Percentiles rank a stretch among this genome's conserved stretches.
phyloP scores from a whole-genome alignment of 805 yeast species.

The Saccharomycopsis sp. region DNA sequence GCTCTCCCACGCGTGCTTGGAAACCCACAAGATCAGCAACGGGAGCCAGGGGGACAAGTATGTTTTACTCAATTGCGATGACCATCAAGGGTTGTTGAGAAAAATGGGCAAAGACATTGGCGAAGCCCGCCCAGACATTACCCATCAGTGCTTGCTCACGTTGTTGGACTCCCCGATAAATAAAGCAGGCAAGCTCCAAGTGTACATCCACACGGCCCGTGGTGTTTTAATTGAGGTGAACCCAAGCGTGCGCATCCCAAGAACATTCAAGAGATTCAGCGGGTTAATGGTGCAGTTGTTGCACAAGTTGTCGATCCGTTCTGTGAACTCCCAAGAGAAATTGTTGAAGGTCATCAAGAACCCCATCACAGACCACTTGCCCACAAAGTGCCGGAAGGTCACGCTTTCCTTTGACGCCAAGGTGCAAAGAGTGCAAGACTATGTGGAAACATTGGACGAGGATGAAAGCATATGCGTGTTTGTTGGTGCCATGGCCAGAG shows the following conservation, averaged over 20 bases:
- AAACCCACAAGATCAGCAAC: conserved; percentile 82
- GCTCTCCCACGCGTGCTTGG: conserved; percentile 91
- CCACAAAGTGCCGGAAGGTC: conserved; percentile 89
- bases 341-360: conserved; percentile 89
- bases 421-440: conserved; percentile 81
- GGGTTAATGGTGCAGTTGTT: conserved; percentile 96
- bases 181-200: conserved; percentile 95
- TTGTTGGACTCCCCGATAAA: conserved; percentile 94
- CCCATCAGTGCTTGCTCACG: conserved; percentile 94
- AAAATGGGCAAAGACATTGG: conserved; percentile 96
- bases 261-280: conserved; percentile 95
- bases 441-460: conserved; percentile 64
- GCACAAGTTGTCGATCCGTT: conserved; percentile 85
- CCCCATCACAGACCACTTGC: conserved; percentile 94
- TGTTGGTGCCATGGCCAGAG: conserved; percentile 99
- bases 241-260: conserved; percentile 93
- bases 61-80: conserved; percentile 93
- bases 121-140: conserved; percentile 98
- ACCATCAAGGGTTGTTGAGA: conserved; percentile 90
- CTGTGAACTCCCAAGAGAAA: conserved; percentile 93
- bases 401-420: conserved; percentile 91
- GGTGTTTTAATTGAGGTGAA: conserved; percentile 94
- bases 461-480: conserved; percentile 96
- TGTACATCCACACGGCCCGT: conserved; percentile 89
- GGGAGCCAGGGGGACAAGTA: conserved; percentile 83